phyloP scores from a whole-genome alignment of 805 yeast species.

The Blastobotrys terrestris region DNA sequence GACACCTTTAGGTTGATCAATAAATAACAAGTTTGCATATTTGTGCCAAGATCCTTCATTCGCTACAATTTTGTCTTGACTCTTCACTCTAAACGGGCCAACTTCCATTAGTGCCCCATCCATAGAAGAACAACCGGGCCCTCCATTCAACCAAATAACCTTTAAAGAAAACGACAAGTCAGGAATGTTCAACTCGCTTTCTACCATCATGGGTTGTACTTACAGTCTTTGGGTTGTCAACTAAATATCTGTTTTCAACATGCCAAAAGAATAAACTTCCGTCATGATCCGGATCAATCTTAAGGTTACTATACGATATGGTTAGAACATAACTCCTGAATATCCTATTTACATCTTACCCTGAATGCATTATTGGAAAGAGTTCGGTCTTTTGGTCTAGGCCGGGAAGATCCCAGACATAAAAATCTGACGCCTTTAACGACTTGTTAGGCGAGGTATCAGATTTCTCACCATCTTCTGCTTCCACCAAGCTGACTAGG shows the following conservation, averaged over 20 bases:
- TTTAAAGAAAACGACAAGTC: too few species aligned
- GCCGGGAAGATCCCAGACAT: slow-evolving; percentile 31
- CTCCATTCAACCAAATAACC: slow-evolving; percentile 91
- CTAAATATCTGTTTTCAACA: slow-evolving; percentile 35
- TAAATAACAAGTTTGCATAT: slow-evolving; percentile 68
- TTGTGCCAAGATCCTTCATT: slow-evolving; percentile 83
- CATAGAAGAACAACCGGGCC: slow-evolving; percentile 98
- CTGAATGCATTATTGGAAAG: slow-evolving; percentile 43
- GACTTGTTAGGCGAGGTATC: background rate
- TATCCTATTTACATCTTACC: too few species aligned
- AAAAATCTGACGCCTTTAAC: slow-evolving; percentile 23
- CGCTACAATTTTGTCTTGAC: slow-evolving; percentile 37
- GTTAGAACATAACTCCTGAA: too few species aligned
- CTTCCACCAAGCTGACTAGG: slow-evolving; percentile 1
- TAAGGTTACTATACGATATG: slow-evolving; percentile 44
- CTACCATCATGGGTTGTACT: too few species aligned
- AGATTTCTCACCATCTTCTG: background rate
- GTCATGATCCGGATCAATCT: slow-evolving; percentile 45
- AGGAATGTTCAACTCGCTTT: too few species aligned
- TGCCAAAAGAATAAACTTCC: slow-evolving; percentile 77
- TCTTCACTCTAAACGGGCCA: slow-evolving; percentile 74
- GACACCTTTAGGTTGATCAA: slow-evolving; percentile 94
- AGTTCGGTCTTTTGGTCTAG: slow-evolving; percentile 17
- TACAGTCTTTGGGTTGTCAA: slow-evolving; percentile 31
- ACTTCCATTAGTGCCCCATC: slow-evolving; percentile 92